A percentile compares a stretch with the other conserved stretches of the same genome.
Evolutionary conservation across 768 basidiomycete species (phyloP).

Genomic region (Coprinopsis sp.): DNA sequence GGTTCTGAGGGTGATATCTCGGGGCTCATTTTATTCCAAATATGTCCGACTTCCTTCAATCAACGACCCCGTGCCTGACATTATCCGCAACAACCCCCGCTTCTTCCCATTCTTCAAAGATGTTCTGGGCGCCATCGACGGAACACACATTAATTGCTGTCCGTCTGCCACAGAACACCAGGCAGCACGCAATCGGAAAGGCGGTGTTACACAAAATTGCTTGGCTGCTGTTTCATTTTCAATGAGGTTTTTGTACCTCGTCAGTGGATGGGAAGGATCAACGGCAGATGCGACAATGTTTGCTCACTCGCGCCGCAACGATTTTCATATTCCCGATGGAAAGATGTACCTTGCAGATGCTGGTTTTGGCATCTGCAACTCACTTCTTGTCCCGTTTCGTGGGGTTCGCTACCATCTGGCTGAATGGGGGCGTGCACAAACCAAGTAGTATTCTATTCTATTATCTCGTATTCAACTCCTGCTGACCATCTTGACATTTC

Average conservation of each 20-base stretch:
- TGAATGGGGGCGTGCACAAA: constrained; percentile 26
- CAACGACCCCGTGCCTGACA: constrained; percentile 12
- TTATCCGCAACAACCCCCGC: constrained; percentile 22
- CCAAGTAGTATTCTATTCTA: constrained; percentile 8
- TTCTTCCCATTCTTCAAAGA: constrained; percentile 29
- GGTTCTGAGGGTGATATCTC: too few relatives aligned
- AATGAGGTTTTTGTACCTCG: constrained; percentile 30
- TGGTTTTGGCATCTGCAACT: constrained; percentile 30
- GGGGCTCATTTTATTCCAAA: constrained; percentile 5
- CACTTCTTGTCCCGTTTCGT: constrained; percentile 33
- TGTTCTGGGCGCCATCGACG: constrained; percentile 30
- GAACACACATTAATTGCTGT: constrained; percentile 23
- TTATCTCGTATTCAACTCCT: background rate
- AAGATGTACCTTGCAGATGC: constrained; percentile 34
- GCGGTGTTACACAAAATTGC: constrained; percentile 31
- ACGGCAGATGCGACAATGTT: constrained; percentile 29
- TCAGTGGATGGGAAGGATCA: constrained; percentile 39
- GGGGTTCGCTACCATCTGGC: constrained; percentile 33
- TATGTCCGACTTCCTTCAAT: constrained; percentile 14
- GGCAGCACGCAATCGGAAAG: constrained; percentile 23
- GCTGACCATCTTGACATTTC: constrained; percentile 14
- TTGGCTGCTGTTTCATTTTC: constrained; percentile 30
- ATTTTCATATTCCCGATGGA: constrained; percentile 26
- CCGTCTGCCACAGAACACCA: constrained; percentile 16
- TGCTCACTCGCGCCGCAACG: constrained; percentile 18